Percentiles rank a stretch among this genome's conserved stretches.
Evolutionary conservation across 1,284 basidiomycete genomes (phyloP).

Genomic region (Ceratobasidium sp.): DNA sequence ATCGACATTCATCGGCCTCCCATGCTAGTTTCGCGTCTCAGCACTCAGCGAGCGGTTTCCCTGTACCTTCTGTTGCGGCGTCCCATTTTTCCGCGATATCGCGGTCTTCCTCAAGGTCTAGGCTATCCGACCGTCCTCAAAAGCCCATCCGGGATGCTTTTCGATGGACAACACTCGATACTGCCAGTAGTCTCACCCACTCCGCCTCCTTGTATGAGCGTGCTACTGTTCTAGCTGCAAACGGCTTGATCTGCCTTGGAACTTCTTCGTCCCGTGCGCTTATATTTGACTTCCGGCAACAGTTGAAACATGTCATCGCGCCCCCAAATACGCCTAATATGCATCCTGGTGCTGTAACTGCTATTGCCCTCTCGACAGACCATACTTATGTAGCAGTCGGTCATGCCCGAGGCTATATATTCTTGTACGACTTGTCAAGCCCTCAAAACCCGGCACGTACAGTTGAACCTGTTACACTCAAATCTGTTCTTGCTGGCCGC

Average conservation of each 20-base stretch:
- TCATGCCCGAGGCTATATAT: constrained; percentile 82
- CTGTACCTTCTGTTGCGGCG: constrained; percentile 59
- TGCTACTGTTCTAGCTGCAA: constrained; percentile 83
- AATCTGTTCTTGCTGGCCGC: constrained; percentile 74
- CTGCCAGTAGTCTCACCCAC: constrained; percentile 62
- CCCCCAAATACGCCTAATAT: constrained; percentile 54
- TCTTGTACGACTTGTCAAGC: constrained; percentile 81
- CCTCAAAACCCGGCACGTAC: constrained; percentile 70
- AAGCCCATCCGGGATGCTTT: constrained; percentile 65
- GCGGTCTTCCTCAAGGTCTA: constrained; percentile 66
- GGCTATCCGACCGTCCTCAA: constrained; percentile 53
- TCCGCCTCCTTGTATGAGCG: constrained; percentile 60
- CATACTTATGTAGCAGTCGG: constrained; percentile 92
- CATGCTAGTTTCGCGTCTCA: constrained; percentile 58
- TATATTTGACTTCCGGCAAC: constrained; percentile 91
- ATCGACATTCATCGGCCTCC: constrained; percentile 55
- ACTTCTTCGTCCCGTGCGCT: constrained; percentile 77
- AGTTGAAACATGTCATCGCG: constrained; percentile 66
- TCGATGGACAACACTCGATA: constrained; percentile 76
- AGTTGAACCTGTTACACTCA: constrained; percentile 72
- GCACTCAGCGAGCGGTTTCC: constrained; percentile 56
- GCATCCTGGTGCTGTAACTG: constrained; percentile 80
- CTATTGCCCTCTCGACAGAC: constrained; percentile 89
- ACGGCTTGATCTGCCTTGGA: constrained; percentile 89
- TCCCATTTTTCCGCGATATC: constrained; percentile 76